Evolutionary conservation across 345 rosid genomes (phyloP).

Genomic region (Balakata baccata): DNA sequence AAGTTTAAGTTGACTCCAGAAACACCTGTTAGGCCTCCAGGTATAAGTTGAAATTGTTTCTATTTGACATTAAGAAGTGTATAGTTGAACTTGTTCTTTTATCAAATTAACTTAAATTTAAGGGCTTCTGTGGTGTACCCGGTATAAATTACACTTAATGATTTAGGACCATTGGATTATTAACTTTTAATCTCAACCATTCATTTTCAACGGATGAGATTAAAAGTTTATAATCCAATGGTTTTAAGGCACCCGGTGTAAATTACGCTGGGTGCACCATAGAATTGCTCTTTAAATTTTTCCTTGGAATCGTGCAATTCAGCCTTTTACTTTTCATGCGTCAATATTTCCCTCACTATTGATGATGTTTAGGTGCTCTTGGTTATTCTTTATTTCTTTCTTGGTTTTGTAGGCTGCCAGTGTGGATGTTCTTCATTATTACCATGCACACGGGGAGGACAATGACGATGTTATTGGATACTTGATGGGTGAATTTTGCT

Average conservation of each 20-base stretch:
- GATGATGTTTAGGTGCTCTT: neutral
- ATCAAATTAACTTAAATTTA: neutral
- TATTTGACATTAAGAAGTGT: neutral
- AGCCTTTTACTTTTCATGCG: neutral
- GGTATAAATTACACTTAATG: no score
- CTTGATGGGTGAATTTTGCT: conserved; percentile 65
- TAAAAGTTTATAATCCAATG: no score
- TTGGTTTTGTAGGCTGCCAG: conserved; percentile 60
- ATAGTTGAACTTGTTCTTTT: neutral
- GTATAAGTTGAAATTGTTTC: conserved; percentile 20
- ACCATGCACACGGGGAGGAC: conserved; percentile 92
- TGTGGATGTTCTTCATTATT: conserved; percentile 86
- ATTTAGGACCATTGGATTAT: no score
- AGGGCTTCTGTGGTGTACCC: no score
- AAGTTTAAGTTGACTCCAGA: conserved; percentile 38
- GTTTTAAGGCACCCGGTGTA: no score
- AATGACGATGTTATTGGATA: conserved; percentile 94
- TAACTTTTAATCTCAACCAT: no score
- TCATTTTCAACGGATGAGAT: no score
- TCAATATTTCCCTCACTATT: neutral
- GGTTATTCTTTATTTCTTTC: neutral
- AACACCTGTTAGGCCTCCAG: conserved; percentile 51
- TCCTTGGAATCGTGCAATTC: neutral
- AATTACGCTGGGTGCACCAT: no score
- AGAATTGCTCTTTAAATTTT: no score